Percentiles rank a stretch among this genome's conserved stretches.
Conservation (phyloP, 1,139 yeast species). For the Lodderomyces jiufengensis region DNA sequence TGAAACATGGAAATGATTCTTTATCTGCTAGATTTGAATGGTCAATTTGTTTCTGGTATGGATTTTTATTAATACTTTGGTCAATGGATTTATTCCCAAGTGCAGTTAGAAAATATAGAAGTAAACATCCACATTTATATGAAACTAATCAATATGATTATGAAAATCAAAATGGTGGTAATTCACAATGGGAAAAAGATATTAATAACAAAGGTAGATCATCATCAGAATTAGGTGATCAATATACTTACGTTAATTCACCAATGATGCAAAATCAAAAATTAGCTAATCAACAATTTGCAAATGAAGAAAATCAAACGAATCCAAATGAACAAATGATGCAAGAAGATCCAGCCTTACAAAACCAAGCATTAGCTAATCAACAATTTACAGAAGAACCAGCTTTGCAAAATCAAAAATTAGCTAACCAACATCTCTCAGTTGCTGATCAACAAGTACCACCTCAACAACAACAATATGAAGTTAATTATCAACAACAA, state of each 20-base stretch:
- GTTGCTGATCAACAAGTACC: not conserved
- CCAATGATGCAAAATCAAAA: slow-evolving; percentile 1
- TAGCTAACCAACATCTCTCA: slow-evolving; percentile 3
- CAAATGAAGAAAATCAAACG: not conserved
- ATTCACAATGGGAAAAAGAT: slow-evolving; percentile 6
- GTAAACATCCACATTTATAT: slow-evolving; percentile 21
- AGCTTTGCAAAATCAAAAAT: not conserved
- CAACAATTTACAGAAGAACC: slow-evolving; percentile 5
- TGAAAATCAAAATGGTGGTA: slow-evolving; percentile 1
- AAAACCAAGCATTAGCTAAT: not conserved
- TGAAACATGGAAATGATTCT: slow-evolving; percentile 33
- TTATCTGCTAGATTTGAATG: slow-evolving; percentile 73
- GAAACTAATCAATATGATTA: slow-evolving; percentile 4
- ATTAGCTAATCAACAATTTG: slow-evolving; percentile 5
- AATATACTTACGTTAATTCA: slow-evolving; percentile 7
- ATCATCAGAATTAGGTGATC: slow-evolving; percentile 3
- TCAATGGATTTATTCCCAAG: slow-evolving; percentile 71
- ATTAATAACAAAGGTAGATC: not conserved
- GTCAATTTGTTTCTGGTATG: slow-evolving; percentile 81
- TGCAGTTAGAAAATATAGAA: slow-evolving; percentile 33
- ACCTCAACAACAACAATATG: no score
- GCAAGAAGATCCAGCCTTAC: not conserved
- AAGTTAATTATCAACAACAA: no score
- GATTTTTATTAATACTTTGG: slow-evolving; percentile 62
- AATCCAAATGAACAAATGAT: no score